Evolutionary conservation across 176 grass and related monocot genomes (phyloP).

Genomic region (Carex myosuroides): DNA sequence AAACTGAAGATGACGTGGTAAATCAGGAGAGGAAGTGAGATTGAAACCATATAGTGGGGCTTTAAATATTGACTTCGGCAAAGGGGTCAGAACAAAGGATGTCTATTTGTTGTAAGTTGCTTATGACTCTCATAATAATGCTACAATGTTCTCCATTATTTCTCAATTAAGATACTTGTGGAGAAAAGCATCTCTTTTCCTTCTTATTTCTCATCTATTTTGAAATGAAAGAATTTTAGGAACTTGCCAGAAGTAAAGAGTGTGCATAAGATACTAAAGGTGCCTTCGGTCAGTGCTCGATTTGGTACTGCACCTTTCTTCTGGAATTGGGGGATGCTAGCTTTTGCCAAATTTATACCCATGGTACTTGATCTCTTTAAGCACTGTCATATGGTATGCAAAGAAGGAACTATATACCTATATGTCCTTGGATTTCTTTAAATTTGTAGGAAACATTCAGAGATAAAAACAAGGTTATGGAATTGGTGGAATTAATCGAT

Average conservation of each 20-base stretch:
- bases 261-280: constrained; percentile 66
- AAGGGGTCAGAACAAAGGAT: constrained; percentile 75
- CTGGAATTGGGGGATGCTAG: constrained; percentile 99
- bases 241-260: constrained; percentile 94
- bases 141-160: not conserved
- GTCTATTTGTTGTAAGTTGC: constrained; percentile 83
- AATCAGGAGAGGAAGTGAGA: constrained; percentile 79
- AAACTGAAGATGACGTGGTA: constrained; percentile 2
- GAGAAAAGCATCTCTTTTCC: not conserved
- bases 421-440: not conserved
- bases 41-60: constrained; percentile 82
- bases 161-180: not conserved
- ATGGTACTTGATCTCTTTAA: constrained; percentile 36
- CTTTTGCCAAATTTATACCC: constrained; percentile 68
- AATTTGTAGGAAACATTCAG: constrained; percentile 59
- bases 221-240: constrained; percentile 35
- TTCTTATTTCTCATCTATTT: constrained; percentile 10
- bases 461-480: constrained; percentile 60
- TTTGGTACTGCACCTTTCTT: constrained; percentile 92
- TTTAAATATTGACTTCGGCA: constrained; percentile 85
- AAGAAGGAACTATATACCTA: constrained; percentile 1
- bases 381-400: not conserved
- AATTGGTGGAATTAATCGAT: constrained; percentile 53
- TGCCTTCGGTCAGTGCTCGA: constrained; percentile 88
- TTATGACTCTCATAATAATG: not conserved